Percentiles rank a stretch among this genome's conserved stretches.
phyloP scores from a whole-genome alignment of 495 filamentous ascomycete species.

The Xylaria sp. region DNA sequence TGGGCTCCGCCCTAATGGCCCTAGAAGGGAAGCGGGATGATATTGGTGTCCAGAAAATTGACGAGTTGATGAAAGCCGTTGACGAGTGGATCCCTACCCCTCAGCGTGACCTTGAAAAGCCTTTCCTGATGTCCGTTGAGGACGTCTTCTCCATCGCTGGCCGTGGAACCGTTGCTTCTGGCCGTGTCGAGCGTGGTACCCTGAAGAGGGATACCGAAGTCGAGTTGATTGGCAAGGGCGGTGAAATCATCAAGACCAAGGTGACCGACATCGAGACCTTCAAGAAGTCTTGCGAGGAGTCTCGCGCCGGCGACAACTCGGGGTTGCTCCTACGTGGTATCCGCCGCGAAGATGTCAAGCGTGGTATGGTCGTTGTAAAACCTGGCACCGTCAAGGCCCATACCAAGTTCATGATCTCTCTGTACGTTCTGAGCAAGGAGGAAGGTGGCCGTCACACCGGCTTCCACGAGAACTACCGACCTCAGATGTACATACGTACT shows the following conservation, averaged over 20 bases:
- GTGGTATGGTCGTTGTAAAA: conserved; percentile 89
- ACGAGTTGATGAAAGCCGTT: conserved; percentile 86
- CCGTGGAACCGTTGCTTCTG: conserved; percentile 95
- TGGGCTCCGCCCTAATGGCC: conserved; percentile 95
- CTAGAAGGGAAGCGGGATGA: conserved; percentile 88
- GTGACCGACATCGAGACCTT: conserved; percentile 99
- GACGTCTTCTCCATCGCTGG: conserved; percentile 98
- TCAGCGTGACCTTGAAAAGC: conserved; percentile 88
- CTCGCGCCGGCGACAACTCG: conserved; percentile 96
- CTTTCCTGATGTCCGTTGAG: conserved; percentile 98
- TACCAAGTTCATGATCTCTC: conserved; percentile 88
- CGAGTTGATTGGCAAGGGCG: conserved; percentile 86
- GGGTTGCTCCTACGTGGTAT: conserved; percentile 94
- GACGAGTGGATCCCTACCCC: conserved; percentile 97
- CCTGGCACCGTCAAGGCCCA: conserved; percentile 82
- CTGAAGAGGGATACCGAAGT: conserved; percentile 93
- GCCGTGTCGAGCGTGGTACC: conserved; percentile 93
- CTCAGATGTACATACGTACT: conserved; percentile 93
- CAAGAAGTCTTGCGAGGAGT: conserved; percentile 97
- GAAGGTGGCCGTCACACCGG: conserved; percentile 96
- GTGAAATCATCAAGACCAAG: conserved; percentile 88
- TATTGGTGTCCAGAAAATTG: conserved; percentile 83
- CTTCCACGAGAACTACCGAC: conserved; percentile 91
- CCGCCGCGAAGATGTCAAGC: conserved; percentile 88
- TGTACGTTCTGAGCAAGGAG: conserved; percentile 97